Percentiles rank a stretch among this genome's conserved stretches.
These are phyloP conservation scores for Paraleonurus japonicus DNA, from an alignment of 257 asterid genomes.

Conservation along the genomic window DNA sequence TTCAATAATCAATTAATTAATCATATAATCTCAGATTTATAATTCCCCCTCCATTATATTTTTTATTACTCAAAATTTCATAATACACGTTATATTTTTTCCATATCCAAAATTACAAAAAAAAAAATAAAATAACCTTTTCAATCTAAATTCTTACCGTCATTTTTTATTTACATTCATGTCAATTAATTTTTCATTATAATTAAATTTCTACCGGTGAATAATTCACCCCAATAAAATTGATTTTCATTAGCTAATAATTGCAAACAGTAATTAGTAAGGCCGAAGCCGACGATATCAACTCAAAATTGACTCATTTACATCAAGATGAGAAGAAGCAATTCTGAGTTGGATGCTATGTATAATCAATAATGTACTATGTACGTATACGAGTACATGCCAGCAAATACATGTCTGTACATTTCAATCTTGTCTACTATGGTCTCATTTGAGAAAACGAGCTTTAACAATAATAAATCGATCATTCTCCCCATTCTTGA, in stretches of 20 bases:
- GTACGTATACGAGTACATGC: conserved; percentile 5
- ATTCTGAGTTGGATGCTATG: not conserved
- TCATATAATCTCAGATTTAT: not conserved
- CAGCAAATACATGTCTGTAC: conserved; percentile 14
- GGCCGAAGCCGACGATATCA: not conserved
- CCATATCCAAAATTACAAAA: too few species aligned
- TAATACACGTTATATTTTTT: too few species aligned
- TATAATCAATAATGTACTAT: conserved; percentile 12
- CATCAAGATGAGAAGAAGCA: conserved; percentile 4
- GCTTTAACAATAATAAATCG: not conserved
- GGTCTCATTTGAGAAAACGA: not conserved
- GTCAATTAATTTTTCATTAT: too few species aligned
- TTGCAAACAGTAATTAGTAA: not conserved
- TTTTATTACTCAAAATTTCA: too few species aligned
- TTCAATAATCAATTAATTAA: not conserved
- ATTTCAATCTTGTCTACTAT: not conserved
- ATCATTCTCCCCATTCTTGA: not conserved
- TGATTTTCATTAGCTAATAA: too few species aligned
- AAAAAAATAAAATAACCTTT: too few species aligned
- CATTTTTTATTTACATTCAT: too few species aligned
- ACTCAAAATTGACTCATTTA: not conserved
- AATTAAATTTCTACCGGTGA: too few species aligned
- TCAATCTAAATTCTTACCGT: too few species aligned
- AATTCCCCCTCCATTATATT: too few species aligned
- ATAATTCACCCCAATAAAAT: too few species aligned